Evolutionary conservation across 129 eudicot genomes (phyloP).

Genomic region (Sambucus nigra): DNA sequence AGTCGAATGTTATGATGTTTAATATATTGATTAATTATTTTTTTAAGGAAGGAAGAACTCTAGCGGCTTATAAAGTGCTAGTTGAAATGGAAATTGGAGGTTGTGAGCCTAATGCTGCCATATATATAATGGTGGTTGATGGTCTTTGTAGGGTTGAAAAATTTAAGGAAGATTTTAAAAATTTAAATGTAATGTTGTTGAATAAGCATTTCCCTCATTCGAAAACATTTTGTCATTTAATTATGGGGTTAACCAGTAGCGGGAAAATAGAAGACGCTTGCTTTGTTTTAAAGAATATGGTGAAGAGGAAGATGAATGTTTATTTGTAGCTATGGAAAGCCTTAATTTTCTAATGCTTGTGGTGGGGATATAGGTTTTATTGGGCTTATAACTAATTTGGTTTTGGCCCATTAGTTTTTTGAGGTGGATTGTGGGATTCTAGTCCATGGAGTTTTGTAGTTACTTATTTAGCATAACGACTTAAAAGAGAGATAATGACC

Average conservation of each 20-base stretch:
- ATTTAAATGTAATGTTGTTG: slow-evolving; percentile 56
- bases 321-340: slow-evolving; percentile 47
- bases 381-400: slow-evolving; percentile 21
- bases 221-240: slow-evolving; percentile 59
- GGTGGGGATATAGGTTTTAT: slow-evolving; percentile 8
- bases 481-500: too few relatives aligned
- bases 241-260: slow-evolving; percentile 42
- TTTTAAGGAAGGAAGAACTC: slow-evolving; percentile 43
- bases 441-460: too few relatives aligned
- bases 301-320: slow-evolving; percentile 47
- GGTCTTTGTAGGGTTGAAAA: slow-evolving; percentile 55
- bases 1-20: slow-evolving; percentile 68
- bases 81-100: slow-evolving; percentile 74
- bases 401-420: slow-evolving; percentile 4
- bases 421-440: too few relatives aligned
- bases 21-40: slow-evolving; percentile 54
- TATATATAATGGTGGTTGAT: slow-evolving; percentile 78
- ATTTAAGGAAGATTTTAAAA: slow-evolving; percentile 58
- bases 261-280: slow-evolving; percentile 58
- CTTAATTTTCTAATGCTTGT: slow-evolving; percentile 34
- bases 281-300: slow-evolving; percentile 73
- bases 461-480: too few relatives aligned
- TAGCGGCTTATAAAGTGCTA: slow-evolving; percentile 64
- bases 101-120: slow-evolving; percentile 72
- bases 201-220: slow-evolving; percentile 61